phyloP scores from a whole-genome alignment of 345 rosid genomes.

The Orychophragmus violaceus region DNA sequence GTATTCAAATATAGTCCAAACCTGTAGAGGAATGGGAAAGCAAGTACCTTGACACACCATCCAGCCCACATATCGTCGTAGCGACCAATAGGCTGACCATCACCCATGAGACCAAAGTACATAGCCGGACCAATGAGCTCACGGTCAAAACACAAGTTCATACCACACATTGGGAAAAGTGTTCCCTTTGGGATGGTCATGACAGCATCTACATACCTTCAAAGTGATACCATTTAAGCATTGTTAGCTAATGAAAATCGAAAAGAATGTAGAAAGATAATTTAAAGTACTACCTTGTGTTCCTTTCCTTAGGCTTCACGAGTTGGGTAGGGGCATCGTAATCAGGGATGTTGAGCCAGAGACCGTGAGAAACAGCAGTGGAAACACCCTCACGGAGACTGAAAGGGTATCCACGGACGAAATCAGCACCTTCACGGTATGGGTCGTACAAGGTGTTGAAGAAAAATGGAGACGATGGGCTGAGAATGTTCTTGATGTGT shows the following conservation, averaged over 20 bases:
- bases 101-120: slow-evolving; percentile 45
- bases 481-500: slow-evolving; percentile 73
- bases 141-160: slow-evolving; percentile 89
- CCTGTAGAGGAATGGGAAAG: neutral
- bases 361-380: slow-evolving; percentile 86
- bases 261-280: neutral
- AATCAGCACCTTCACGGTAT: slow-evolving; percentile 76
- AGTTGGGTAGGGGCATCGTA: slow-evolving; percentile 96
- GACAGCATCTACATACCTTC: slow-evolving; percentile 83
- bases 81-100: slow-evolving; percentile 43
- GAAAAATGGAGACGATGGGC: slow-evolving; percentile 77
- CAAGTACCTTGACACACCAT: slow-evolving; percentile 34
- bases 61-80: slow-evolving; percentile 37
- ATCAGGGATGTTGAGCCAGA: slow-evolving; percentile 95
- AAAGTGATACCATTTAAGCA: neutral
- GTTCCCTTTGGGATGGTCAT: slow-evolving; percentile 93
- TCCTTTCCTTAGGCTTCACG: slow-evolving; percentile 87
- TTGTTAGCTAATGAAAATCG: neutral
- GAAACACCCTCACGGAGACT: slow-evolving; percentile 88
- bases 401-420: slow-evolving; percentile 92
- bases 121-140: slow-evolving; percentile 48
- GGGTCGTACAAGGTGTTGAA: slow-evolving; percentile 92
- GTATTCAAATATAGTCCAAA: neutral
- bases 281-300: slow-evolving; percentile 48
- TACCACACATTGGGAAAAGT: slow-evolving; percentile 97